phyloP scores from a whole-genome alignment of 2,329 filamentous ascomycete genomes.

The Colletotrichum sp. region DNA sequence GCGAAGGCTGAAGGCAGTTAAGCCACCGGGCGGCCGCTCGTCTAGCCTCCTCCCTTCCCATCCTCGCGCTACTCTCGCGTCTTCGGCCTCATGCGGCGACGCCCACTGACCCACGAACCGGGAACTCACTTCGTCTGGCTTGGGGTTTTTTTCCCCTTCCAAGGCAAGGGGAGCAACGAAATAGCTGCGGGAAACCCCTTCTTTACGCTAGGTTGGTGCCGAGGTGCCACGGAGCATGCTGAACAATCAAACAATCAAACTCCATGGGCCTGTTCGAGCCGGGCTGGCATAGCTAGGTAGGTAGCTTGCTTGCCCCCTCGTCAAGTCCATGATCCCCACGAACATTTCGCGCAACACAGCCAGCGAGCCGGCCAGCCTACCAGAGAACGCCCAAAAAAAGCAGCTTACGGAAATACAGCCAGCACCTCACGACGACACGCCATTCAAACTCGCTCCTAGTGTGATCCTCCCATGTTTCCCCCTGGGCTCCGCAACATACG shows the following conservation, averaged over 20 bases:
- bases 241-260: slow-evolving; percentile 3
- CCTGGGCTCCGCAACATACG: slow-evolving; percentile 6
- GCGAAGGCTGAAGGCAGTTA: slow-evolving; percentile 7
- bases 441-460: background rate
- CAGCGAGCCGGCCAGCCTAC: background rate
- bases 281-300: background rate
- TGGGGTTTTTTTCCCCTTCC: background rate
- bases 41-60: background rate
- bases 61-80: slow-evolving; percentile 8
- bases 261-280: background rate
- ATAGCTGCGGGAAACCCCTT: background rate
- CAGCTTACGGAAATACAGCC: background rate
- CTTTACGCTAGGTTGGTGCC: background rate
- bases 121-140: background rate
- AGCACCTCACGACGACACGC: background rate
- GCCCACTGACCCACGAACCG: slow-evolving; percentile 2
- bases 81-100: slow-evolving; percentile 15
- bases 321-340: background rate
- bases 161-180: background rate
- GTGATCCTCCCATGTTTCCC: background rate
- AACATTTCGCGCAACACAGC: background rate
- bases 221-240: background rate
- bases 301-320: background rate
- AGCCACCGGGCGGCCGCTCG: slow-evolving; percentile 15
- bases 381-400: background rate